These are phyloP conservation scores for Syzygium malaccense DNA, from an alignment of 441 rosid genomes.

Conservation along the genomic window DNA sequence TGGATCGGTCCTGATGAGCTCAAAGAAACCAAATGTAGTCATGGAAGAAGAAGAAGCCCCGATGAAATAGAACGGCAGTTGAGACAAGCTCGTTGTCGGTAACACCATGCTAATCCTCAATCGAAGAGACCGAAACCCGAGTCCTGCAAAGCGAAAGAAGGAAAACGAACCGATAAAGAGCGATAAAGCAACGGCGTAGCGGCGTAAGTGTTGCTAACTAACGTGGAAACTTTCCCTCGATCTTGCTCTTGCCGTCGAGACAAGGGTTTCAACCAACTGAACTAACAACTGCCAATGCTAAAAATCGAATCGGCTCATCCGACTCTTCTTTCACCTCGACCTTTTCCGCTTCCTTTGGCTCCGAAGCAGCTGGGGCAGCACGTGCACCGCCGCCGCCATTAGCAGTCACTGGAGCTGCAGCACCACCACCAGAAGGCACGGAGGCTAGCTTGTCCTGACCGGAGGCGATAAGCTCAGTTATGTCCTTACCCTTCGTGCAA, in stretches of 20 bases:
- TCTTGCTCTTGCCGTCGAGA: neutral
- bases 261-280: neutral
- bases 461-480: slow-evolving; percentile 11
- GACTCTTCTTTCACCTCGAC: neutral
- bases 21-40: neutral
- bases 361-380: neutral
- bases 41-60: neutral
- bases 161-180: neutral
- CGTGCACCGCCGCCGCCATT: neutral
- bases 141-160: neutral
- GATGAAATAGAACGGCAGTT: neutral
- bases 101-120: neutral
- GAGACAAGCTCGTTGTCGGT: neutral
- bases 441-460: slow-evolving; percentile 9
- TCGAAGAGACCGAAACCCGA: slow-evolving; percentile 2
- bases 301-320: neutral
- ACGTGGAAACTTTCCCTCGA: neutral
- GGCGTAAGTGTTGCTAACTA: neutral
- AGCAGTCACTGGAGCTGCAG: neutral
- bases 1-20: neutral
- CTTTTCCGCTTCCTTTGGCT: slow-evolving; percentile 4
- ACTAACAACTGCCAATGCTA: neutral
- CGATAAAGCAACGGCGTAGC: neutral
- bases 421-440: slow-evolving; percentile 2
- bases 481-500: neutral